Evolutionary conservation across 768 basidiomycete species (phyloP).

Genomic region (Tulasnella sp.): DNA sequence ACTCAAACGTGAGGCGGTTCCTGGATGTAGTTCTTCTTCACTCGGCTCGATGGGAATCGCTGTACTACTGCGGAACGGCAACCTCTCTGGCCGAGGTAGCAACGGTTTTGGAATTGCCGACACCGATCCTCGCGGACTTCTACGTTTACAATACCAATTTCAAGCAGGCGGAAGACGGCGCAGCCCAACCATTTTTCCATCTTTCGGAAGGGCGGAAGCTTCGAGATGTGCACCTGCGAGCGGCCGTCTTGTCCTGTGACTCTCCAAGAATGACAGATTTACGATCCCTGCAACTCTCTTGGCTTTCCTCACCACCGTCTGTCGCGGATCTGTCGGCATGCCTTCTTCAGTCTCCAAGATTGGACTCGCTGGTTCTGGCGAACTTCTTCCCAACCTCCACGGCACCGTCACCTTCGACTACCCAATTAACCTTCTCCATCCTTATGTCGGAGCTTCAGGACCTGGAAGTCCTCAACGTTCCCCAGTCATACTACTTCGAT

Average conservation of each 20-base stretch:
- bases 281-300: neutral
- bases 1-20: neutral
- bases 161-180: neutral
- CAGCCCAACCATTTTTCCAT: neutral
- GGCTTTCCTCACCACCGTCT: neutral
- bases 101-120: neutral
- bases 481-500: neutral
- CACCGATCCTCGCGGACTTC: neutral
- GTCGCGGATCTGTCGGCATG: neutral
- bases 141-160: neutral
- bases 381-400: neutral
- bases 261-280: neutral
- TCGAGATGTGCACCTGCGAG: neutral
- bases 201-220: neutral
- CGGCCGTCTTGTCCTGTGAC: neutral
- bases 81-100: neutral
- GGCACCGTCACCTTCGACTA: neutral
- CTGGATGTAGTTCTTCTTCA: neutral
- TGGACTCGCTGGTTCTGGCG: neutral
- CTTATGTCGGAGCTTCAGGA: neutral
- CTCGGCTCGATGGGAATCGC: neutral
- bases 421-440: neutral
- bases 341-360: neutral
- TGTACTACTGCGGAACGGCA: neutral
- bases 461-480: neutral